Conservation (phyloP, 208 protist species). For the Endotrypanum monterogeii region DNA sequence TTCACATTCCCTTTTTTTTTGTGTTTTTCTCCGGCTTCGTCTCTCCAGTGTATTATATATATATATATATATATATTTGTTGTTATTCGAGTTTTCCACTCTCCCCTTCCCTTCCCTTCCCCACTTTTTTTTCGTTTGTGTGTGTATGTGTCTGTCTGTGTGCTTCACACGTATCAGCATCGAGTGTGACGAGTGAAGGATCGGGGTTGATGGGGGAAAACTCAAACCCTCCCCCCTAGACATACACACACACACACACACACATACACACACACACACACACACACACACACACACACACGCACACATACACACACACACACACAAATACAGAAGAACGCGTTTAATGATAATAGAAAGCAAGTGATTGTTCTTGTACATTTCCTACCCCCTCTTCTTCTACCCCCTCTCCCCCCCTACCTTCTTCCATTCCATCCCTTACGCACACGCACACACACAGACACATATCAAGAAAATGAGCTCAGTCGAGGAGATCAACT, state of each 20-base stretch:
- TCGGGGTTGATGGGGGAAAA: too few species aligned
- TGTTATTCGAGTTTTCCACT: background rate
- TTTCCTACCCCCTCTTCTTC: background rate
- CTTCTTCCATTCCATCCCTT: too few species aligned
- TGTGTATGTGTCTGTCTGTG: background rate
- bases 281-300: constrained; percentile 1
- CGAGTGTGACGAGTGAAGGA: too few species aligned
- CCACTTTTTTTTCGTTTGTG: background rate
- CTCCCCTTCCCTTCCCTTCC: background rate
- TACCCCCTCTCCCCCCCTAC: background rate
- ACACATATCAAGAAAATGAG: constrained; percentile 25
- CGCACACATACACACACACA: background rate
- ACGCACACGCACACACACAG: background rate
- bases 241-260: background rate
- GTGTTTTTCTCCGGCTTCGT: background rate
- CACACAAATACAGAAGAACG: background rate
- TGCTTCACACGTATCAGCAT: background rate
- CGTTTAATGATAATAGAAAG: background rate
- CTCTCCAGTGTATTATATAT: background rate
- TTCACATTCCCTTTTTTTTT: background rate
- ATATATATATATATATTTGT: background rate
- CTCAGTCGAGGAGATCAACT: constrained; percentile 66
- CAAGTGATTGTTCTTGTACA: background rate
- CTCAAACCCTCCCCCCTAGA: too few species aligned
- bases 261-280: background rate